Evolutionary conservation across 345 rosid genomes (phyloP).

Genomic region (Pugionium dolabratum): DNA sequence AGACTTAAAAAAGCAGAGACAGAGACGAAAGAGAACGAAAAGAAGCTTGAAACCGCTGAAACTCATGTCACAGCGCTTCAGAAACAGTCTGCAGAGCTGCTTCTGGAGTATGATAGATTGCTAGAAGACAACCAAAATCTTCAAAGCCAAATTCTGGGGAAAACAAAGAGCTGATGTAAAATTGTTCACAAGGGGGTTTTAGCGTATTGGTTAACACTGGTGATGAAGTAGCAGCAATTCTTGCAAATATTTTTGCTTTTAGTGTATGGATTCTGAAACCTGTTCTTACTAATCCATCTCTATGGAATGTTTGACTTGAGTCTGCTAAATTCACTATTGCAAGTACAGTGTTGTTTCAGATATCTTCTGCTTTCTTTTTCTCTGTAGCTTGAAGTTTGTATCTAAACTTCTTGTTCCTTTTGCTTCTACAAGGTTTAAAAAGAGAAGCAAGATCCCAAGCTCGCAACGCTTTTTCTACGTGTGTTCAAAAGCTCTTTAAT

Average conservation of each 20-base stretch:
- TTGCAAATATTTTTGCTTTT: too few relatives aligned
- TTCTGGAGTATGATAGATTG: conserved; percentile 84
- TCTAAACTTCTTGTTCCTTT: background rate
- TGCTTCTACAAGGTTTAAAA: conserved; percentile 47
- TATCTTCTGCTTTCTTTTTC: too few relatives aligned
- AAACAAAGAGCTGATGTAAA: conserved; percentile 17
- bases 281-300: too few relatives aligned
- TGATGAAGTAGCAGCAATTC: background rate
- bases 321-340: too few relatives aligned
- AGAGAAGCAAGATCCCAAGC: conserved; percentile 68
- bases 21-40: conserved; percentile 73
- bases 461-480: conserved; percentile 24
- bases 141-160: conserved; percentile 53
- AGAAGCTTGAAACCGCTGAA: conserved; percentile 78
- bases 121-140: conserved; percentile 90
- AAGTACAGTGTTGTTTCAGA: too few relatives aligned
- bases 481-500: too few relatives aligned
- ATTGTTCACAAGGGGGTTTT: background rate
- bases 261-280: too few relatives aligned
- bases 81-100: conserved; percentile 87
- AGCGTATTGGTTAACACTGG: background rate
- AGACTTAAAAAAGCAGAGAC: conserved; percentile 64
- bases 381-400: background rate
- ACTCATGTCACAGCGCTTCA: conserved; percentile 77
- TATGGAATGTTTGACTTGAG: too few relatives aligned